Evolutionary conservation across 495 filamentous ascomycete genomes (phyloP).

Genomic region (Chlorociboria aeruginascens): DNA sequence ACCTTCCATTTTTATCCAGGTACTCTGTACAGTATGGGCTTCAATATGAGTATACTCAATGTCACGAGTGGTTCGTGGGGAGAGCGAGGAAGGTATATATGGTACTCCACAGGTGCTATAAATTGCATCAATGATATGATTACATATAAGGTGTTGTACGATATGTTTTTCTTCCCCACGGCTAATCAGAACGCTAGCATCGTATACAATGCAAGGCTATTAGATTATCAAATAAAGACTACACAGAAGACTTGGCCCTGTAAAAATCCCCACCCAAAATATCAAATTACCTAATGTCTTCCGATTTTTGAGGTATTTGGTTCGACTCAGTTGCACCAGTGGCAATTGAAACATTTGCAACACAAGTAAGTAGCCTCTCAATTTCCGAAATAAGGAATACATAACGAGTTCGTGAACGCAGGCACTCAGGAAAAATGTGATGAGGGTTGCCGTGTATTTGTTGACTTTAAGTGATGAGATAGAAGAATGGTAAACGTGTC

Average conservation of each 20-base stretch:
- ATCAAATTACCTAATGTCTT: conserved; percentile 55
- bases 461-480: conserved; percentile 59
- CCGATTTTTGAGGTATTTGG: conserved; percentile 44
- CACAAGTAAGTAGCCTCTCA: not conserved
- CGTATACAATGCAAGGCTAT: not conserved
- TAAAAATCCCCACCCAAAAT: conserved; percentile 65
- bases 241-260: conserved; percentile 58
- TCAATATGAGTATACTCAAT: too few relatives aligned
- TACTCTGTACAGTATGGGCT: too few relatives aligned
- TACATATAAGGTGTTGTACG: too few relatives aligned
- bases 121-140: too few relatives aligned
- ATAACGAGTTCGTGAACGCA: conserved; percentile 65
- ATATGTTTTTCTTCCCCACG: not conserved
- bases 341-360: conserved; percentile 59
- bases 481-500: conserved; percentile 64
- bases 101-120: too few relatives aligned
- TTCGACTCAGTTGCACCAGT: conserved; percentile 50
- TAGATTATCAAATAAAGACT: conserved; percentile 59
- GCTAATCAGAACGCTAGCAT: not conserved
- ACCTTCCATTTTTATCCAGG: too few relatives aligned
- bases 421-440: conserved; percentile 60
- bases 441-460: conserved; percentile 55
- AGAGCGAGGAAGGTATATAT: too few relatives aligned
- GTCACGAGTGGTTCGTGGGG: too few relatives aligned
- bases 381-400: conserved; percentile 24